Conservation (phyloP, 1,284 basidiomycete species). For the Phlebopus sp. region DNA sequence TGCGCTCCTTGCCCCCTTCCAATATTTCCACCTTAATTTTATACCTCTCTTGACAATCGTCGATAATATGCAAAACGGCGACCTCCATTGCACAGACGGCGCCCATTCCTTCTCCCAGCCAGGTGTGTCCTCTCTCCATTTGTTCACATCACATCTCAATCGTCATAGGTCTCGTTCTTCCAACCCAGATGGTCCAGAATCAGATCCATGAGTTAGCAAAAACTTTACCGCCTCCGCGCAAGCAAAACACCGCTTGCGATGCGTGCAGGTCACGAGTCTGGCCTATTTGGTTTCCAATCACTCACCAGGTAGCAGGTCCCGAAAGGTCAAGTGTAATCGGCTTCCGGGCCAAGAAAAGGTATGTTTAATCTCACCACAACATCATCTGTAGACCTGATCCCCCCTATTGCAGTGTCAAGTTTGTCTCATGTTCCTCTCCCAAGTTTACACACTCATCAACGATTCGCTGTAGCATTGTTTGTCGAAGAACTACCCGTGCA, state of each 20-base stretch:
- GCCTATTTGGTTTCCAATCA: not conserved
- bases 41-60: conserved; percentile 17
- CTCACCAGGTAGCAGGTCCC: conserved; percentile 46
- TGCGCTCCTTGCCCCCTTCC: conserved; percentile 15
- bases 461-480: conserved; percentile 60
- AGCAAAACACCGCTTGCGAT: conserved; percentile 90
- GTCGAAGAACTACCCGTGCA: conserved; percentile 81
- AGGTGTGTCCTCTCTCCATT: conserved; percentile 31
- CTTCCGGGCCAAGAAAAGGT: conserved; percentile 77
- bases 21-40: conserved; percentile 18
- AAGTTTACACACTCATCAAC: conserved; percentile 7
- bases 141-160: conserved; percentile 17
- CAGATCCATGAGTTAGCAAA: conserved; percentile 76
- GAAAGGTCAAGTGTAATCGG: conserved; percentile 82
- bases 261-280: conserved; percentile 62
- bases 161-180: conserved; percentile 52
- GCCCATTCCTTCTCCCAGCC: conserved; percentile 39
- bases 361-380: conserved; percentile 22
- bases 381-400: conserved; percentile 13
- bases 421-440: conserved; percentile 15
- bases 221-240: conserved; percentile 70
- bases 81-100: conserved; percentile 5
- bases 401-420: conserved; percentile 60
- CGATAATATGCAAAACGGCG: conserved; percentile 40
- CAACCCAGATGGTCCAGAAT: conserved; percentile 64